These are phyloP conservation scores for Ceratobasidium papillatum DNA, from an alignment of 1,284 basidiomycete species.

Conservation along the genomic window DNA sequence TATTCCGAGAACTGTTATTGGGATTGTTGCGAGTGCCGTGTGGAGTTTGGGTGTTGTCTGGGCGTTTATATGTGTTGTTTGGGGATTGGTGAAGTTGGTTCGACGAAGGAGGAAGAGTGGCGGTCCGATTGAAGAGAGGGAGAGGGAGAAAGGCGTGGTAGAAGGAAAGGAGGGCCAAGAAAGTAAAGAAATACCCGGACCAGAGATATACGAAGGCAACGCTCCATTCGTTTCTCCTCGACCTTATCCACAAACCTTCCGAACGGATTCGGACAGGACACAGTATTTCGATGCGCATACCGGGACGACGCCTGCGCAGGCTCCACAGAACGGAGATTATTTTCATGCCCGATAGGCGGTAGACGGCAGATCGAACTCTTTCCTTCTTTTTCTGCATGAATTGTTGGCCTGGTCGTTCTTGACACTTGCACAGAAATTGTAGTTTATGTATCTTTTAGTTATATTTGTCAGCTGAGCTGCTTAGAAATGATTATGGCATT, in stretches of 20 bases:
- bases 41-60: constrained; percentile 48
- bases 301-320: constrained; percentile 8
- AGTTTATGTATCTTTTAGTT: constrained; percentile 19
- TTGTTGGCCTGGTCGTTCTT: too few species aligned
- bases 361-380: background rate
- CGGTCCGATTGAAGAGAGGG: background rate
- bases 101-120: background rate
- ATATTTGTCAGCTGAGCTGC: constrained; percentile 22
- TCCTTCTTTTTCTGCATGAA: background rate
- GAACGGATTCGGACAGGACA: background rate
- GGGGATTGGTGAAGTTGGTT: constrained; percentile 22
- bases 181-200: background rate
- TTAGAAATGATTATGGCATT: constrained; percentile 9
- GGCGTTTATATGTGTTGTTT: constrained; percentile 47
- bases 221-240: constrained; percentile 1
- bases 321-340: background rate
- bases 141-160: background rate
- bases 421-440: too few species aligned
- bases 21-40: constrained; percentile 63
- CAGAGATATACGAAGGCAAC: background rate
- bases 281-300: constrained; percentile 18
- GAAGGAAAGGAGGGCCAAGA: constrained; percentile 16
- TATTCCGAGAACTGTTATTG: constrained; percentile 79
- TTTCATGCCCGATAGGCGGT: background rate
- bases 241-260: background rate